Conservation (phyloP, 192 early-diverging fungal species). For the Coemansia sp. region DNA sequence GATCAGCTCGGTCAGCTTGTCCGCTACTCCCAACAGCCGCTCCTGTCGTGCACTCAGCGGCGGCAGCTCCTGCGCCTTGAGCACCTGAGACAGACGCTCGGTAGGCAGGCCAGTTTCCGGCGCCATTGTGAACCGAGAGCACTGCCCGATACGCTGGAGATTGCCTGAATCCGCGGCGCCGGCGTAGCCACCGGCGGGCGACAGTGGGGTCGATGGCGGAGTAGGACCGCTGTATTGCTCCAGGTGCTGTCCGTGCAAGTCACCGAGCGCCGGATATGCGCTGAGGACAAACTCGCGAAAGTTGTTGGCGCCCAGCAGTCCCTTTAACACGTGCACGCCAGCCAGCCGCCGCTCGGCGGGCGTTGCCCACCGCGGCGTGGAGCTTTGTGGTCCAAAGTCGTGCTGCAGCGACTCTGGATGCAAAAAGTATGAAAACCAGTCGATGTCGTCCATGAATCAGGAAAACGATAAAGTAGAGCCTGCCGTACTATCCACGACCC, state of each 20-base stretch:
- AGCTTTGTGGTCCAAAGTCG: slow-evolving; percentile 17
- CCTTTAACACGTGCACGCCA: slow-evolving; percentile 15
- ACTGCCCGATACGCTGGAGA: slow-evolving; percentile 25
- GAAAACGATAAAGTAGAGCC: too few relatives aligned
- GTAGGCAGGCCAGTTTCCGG: slow-evolving; percentile 13
- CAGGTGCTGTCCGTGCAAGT: too few relatives aligned
- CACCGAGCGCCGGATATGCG: slow-evolving; percentile 30
- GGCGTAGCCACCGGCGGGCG: neutral
- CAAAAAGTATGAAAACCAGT: slow-evolving; percentile 44
- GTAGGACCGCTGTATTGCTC: slow-evolving; percentile 17
- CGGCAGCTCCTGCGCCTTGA: slow-evolving; percentile 7
- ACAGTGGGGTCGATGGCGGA: slow-evolving; percentile 31
- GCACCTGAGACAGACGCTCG: slow-evolving; percentile 8
- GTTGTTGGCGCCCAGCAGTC: slow-evolving; percentile 31
- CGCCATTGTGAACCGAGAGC: slow-evolving; percentile 15
- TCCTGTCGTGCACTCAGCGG: slow-evolving; percentile 17
- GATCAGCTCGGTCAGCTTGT: slow-evolving; percentile 7
- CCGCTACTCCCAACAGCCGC: slow-evolving; percentile 19
- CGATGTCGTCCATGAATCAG: slow-evolving; percentile 10
- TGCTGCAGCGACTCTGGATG: slow-evolving; percentile 24
- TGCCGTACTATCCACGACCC: too few relatives aligned
- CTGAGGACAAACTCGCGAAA: slow-evolving; percentile 36
- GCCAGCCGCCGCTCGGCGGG: slow-evolving; percentile 7
- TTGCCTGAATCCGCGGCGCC: too few relatives aligned
- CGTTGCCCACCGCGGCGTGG: neutral